Evolutionary conservation across 352 stramenopile genomes (phyloP).

Genomic region (Peronosclerospora sorghi): DNA sequence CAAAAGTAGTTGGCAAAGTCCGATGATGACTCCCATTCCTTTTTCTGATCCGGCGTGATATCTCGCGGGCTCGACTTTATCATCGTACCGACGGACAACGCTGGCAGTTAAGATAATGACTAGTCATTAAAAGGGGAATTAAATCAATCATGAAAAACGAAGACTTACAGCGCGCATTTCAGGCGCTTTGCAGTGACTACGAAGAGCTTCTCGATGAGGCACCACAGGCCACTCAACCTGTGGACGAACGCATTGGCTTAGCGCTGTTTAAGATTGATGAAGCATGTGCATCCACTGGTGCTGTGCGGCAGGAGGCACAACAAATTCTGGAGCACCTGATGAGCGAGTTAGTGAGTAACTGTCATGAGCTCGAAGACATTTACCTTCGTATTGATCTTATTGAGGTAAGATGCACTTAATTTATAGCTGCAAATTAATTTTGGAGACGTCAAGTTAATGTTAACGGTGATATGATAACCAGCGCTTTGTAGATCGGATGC

Average conservation of each 20-base stretch:
- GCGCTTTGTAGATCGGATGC: conserved; percentile 47
- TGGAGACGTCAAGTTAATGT: neutral
- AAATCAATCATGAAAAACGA: conserved; percentile 6
- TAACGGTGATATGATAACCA: conserved; percentile 3
- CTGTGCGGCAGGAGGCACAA: conserved; percentile 37
- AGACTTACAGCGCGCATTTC: conserved; percentile 42
- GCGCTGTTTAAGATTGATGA: conserved; percentile 80
- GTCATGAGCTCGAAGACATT: conserved; percentile 66
- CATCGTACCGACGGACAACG: neutral
- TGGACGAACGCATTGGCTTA: conserved; percentile 63
- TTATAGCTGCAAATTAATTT: neutral
- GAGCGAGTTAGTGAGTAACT: conserved; percentile 48
- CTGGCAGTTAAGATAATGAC: neutral
- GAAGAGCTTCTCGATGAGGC: conserved; percentile 62
- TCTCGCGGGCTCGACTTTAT: conserved; percentile 21
- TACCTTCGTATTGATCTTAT: conserved; percentile 68
- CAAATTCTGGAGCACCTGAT: conserved; percentile 40
- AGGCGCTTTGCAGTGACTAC: conserved; percentile 46
- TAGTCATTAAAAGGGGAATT: neutral
- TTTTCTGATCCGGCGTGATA: conserved; percentile 69
- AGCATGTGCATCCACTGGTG: conserved; percentile 36
- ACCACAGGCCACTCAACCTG: conserved; percentile 34
- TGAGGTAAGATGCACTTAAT: conserved; percentile 25
- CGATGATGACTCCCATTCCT: conserved; percentile 69
- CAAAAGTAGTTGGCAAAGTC: conserved; percentile 88